Evolutionary conservation across 2,329 filamentous ascomycete species (phyloP).

Genomic region (Alternaria ethzedia): DNA sequence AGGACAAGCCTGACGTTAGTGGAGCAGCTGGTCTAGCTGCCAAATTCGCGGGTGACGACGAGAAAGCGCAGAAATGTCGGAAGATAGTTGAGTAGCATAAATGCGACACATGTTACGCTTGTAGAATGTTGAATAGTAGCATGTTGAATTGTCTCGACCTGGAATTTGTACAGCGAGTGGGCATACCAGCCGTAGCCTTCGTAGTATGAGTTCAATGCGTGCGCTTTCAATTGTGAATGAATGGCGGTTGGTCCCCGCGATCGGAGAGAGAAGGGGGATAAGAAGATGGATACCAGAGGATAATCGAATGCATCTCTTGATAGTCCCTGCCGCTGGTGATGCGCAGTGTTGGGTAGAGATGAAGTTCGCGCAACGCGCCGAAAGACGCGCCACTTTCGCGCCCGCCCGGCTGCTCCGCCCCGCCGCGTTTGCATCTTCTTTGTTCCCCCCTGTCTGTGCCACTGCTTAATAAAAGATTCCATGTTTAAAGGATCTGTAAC

Average conservation of each 20-base stretch:
- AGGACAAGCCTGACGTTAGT: background rate
- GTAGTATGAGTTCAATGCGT: too few relatives aligned
- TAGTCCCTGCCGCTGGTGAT: too few relatives aligned
- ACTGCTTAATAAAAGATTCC: background rate
- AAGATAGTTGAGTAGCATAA: background rate
- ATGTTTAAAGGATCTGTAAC: background rate
- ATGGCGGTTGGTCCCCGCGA: too few relatives aligned
- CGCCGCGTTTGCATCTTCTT: background rate
- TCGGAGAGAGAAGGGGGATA: too few relatives aligned
- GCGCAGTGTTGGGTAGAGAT: background rate
- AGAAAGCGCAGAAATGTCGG: background rate
- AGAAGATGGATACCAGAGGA: too few relatives aligned
- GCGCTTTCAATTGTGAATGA: too few relatives aligned
- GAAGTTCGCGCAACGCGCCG: background rate
- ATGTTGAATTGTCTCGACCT: background rate
- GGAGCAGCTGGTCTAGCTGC: background rate
- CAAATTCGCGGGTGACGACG: background rate
- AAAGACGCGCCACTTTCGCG: background rate
- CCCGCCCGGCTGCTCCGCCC: background rate
- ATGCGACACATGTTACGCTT: rapidly evolving
- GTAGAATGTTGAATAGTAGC: background rate
- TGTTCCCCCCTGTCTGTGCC: background rate
- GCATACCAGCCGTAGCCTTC: too few relatives aligned
- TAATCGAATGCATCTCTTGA: too few relatives aligned
- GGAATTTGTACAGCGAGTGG: background rate